Evolutionary conservation across 805 yeast genomes (phyloP), one percentile per base, ranked within the genome.

Genomic region (Danielozyma ontarioensis): DNA sequence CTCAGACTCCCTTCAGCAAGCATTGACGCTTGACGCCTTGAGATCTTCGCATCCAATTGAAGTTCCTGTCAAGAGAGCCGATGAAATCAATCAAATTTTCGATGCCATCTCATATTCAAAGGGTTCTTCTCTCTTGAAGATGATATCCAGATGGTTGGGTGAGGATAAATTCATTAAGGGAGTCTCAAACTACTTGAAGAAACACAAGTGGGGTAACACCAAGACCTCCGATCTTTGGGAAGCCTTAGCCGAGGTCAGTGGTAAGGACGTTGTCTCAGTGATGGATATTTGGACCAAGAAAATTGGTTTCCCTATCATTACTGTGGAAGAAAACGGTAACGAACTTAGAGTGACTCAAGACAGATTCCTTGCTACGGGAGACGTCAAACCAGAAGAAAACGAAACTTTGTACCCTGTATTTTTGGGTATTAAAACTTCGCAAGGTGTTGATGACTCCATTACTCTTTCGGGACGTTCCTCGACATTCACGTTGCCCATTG

Each of bases 11-110:
- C 74, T 83, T 51, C 90, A 83, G 60, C 70, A 72, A 44, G 94
- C 94, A 18, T 70, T 87, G 50, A 59, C 71, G 6, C 70, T 87
- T 41, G 96, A 87, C 55, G 76, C 86, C 7, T 70, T 87, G 42
- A 78, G 94, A 57, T 78, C 87, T 4, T 83, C 93, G 17, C 95
- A 84, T 56, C 93, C 94, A 27, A 79, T 84, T 44, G 89, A 84
- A 58, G 90, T 84, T 25, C 88, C 90, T 13, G 85, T 85, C 18
- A 74, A 76, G 54, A 72, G 72, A 42, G 89, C 88, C 15, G 83
- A 77, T 48, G 89, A 84, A 53, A 81, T 84, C 46, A 82, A 82
- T 56, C 93, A 84, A 66, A 81, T 84, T 44, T 84, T 84, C 53
- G 94, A 84, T 57, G 85, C 88, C 28, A 84, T 84, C 46, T 83